Conservation (phyloP, 1,284 basidiomycete species). For the Leccinum griseonigrum region DNA sequence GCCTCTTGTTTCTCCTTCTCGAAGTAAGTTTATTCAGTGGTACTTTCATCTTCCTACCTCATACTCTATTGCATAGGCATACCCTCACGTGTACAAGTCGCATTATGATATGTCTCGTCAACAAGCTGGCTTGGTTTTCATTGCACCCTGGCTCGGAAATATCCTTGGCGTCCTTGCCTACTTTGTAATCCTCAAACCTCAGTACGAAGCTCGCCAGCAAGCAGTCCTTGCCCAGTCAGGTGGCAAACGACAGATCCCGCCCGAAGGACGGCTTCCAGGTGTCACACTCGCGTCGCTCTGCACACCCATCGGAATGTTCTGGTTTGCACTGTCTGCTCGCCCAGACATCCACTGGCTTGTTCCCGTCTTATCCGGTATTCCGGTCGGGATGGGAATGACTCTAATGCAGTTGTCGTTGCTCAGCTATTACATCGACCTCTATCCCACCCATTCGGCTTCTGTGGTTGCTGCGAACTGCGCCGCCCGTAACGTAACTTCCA, state of each 20-base stretch:
- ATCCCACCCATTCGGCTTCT: conserved; percentile 27
- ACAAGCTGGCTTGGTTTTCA: conserved; percentile 22
- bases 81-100: conserved; percentile 23
- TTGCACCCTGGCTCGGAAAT: conserved; percentile 27
- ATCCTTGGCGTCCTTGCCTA: conserved; percentile 26
- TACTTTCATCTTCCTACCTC: not conserved
- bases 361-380: conserved; percentile 26
- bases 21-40: conserved; percentile 12
- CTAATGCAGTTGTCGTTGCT: conserved; percentile 28
- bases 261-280: conserved; percentile 26
- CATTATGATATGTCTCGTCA: conserved; percentile 26
- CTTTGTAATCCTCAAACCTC: conserved; percentile 25
- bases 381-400: conserved; percentile 30
- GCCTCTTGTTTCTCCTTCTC: conserved; percentile 28
- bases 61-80: conserved; percentile 16
- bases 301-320: conserved; percentile 29
- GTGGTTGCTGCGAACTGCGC: conserved; percentile 29
- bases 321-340: conserved; percentile 25
- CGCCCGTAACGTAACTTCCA: conserved; percentile 15
- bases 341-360: conserved; percentile 18
- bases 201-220: conserved; percentile 15
- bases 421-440: conserved; percentile 33
- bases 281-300: conserved; percentile 21
- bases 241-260: conserved; percentile 16
- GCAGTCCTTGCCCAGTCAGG: conserved; percentile 10